Evolutionary conservation across 2,329 filamentous ascomycete species (phyloP).

Genomic region (Fusarium anguioides): DNA sequence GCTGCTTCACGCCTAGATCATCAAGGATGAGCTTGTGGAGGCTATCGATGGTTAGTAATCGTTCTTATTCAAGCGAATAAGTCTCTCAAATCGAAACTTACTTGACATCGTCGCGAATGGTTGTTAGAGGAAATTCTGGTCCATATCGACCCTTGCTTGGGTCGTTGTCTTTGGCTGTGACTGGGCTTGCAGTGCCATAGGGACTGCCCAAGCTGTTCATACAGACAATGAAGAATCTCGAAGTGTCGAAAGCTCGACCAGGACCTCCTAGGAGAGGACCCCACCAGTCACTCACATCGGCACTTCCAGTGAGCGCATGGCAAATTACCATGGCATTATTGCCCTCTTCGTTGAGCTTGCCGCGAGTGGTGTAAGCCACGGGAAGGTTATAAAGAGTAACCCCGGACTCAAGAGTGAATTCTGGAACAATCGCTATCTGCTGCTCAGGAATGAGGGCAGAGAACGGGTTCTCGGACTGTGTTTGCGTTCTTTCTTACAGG

Average conservation of each 20-base stretch:
- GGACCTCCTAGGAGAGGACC: constrained; percentile 82
- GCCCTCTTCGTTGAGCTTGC: constrained; percentile 66
- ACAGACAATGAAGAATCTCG: constrained; percentile 85
- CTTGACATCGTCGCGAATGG: constrained; percentile 95
- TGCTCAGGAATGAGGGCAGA: constrained; percentile 88
- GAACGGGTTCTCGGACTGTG: constrained; percentile 93
- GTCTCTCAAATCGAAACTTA: constrained; percentile 55
- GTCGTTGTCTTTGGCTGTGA: constrained; percentile 88
- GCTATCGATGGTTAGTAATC: constrained; percentile 54
- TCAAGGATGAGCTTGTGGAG: constrained; percentile 84
- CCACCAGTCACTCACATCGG: constrained; percentile 91
- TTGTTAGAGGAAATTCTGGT: constrained; percentile 95
- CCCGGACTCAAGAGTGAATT: constrained; percentile 93
- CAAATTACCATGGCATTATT: constrained; percentile 82
- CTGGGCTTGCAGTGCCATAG: constrained; percentile 87
- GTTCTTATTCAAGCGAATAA: neutral
- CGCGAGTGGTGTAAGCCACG: constrained; percentile 74
- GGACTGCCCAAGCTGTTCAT: constrained; percentile 88
- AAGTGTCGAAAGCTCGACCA: constrained; percentile 83
- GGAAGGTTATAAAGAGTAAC: constrained; percentile 82
- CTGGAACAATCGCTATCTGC: constrained; percentile 84
- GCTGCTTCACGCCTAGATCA: constrained; percentile 80
- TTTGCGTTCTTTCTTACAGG: constrained; percentile 71
- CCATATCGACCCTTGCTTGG: constrained; percentile 81
- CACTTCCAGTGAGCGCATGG: constrained; percentile 86